phyloP scores from a whole-genome alignment of 2,329 filamentous ascomycete species.

The Berkeleyomyces rouxiae region DNA sequence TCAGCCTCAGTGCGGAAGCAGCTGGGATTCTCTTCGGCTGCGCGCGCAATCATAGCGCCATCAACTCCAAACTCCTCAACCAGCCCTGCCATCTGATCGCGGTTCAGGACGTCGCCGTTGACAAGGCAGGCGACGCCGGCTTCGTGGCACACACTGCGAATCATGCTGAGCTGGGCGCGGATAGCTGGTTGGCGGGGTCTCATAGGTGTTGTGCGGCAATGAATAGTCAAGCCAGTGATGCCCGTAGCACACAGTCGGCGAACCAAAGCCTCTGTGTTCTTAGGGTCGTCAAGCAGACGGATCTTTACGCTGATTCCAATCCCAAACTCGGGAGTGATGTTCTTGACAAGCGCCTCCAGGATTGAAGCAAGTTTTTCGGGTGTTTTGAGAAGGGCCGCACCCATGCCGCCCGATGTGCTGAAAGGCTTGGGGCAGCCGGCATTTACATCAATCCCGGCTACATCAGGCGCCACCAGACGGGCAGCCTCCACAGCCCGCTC shows the following conservation, averaged over 20 bases:
- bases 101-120: conserved; percentile 76
- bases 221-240: conserved; percentile 80
- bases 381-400: conserved; percentile 70
- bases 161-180: conserved; percentile 69
- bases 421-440: conserved; percentile 98
- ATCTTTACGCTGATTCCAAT: conserved; percentile 98
- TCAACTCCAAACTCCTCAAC: conserved; percentile 71
- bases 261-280: conserved; percentile 63
- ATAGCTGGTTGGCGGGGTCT: conserved; percentile 77
- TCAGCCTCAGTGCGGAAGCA: conserved; percentile 57
- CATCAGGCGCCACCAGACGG: conserved; percentile 67
- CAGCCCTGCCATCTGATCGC: conserved; percentile 55
- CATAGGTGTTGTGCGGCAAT: conserved; percentile 95
- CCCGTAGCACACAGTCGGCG: conserved; percentile 66
- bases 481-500: conserved; percentile 72
- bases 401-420: conserved; percentile 87
- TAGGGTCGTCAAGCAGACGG: conserved; percentile 61
- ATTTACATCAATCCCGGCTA: conserved; percentile 90
- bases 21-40: conserved; percentile 80
- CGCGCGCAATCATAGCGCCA: conserved; percentile 91
- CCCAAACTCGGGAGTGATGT: conserved; percentile 60
- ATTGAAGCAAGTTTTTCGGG: conserved; percentile 76
- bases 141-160: conserved; percentile 62
- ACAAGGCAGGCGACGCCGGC: conserved; percentile 83
- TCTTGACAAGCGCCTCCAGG: conserved; percentile 60